Conservation (phyloP, 2,329 filamentous ascomycete species). For the Helminthosporium solani region DNA sequence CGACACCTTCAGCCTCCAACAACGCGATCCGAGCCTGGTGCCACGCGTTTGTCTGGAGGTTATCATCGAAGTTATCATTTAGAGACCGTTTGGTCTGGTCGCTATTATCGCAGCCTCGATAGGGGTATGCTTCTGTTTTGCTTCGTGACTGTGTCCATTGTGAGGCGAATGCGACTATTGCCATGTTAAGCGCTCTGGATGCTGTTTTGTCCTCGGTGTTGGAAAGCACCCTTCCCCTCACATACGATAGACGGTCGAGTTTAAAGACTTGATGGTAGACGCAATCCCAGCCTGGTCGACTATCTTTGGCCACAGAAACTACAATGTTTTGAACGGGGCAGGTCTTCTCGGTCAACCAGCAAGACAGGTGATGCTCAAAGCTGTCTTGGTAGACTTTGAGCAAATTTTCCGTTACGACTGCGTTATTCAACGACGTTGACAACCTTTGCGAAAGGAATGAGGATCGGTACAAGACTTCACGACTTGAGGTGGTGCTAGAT, state of each 20-base stretch:
- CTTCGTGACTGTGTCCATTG: conserved; percentile 48
- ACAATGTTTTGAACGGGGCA: conserved; percentile 51
- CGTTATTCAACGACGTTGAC: conserved; percentile 38
- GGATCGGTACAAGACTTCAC: conserved; percentile 19
- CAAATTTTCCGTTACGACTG: conserved; percentile 47
- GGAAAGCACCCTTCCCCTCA: conserved; percentile 46
- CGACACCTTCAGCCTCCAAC: conserved; percentile 41
- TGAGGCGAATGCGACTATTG: conserved; percentile 56
- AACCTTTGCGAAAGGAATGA: conserved; percentile 30
- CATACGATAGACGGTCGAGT: conserved; percentile 49
- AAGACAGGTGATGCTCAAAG: conserved; percentile 55
- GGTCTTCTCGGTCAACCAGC: conserved; percentile 56
- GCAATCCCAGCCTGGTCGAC: conserved; percentile 50
- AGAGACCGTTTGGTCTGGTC: conserved; percentile 7
- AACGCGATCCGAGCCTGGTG: conserved; percentile 45
- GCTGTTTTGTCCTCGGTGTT: conserved; percentile 47
- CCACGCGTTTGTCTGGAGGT: conserved; percentile 45
- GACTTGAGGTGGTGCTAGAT: conserved; percentile 20
- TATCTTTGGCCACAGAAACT: conserved; percentile 30
- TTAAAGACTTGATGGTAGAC: conserved; percentile 54
- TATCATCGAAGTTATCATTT: conserved; percentile 36
- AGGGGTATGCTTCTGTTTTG: conserved; percentile 32
- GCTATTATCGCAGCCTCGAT: conserved; percentile 14
- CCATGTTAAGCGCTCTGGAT: conserved; percentile 50
- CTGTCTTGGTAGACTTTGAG: conserved; percentile 57